Evolutionary conservation across 371 early-diverging fungal species (phyloP).

Genomic region (Actinomortierella wolfii): DNA sequence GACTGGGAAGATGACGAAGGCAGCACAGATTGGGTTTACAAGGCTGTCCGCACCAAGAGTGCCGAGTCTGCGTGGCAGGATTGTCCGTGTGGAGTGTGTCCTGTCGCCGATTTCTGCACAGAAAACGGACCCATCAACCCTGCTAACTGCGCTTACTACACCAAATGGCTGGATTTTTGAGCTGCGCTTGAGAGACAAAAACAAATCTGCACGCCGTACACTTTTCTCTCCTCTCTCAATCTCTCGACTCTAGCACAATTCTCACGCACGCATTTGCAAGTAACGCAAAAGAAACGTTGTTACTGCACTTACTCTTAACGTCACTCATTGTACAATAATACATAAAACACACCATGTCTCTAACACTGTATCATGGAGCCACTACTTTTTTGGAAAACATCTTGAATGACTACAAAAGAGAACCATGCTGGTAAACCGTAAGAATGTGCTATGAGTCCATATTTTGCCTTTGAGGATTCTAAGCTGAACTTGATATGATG

Average conservation of each 20-base stretch:
- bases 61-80: slow-evolving; percentile 68
- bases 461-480: no score
- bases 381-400: no score
- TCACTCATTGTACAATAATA: no score
- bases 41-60: slow-evolving; percentile 62
- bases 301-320: not conserved
- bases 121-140: slow-evolving; percentile 80
- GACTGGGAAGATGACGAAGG: slow-evolving; percentile 55
- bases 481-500: no score
- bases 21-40: slow-evolving; percentile 72
- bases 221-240: not conserved
- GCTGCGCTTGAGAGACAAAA: no score
- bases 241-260: slow-evolving; percentile 46
- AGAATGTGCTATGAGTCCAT: no score
- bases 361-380: no score
- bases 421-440: no score
- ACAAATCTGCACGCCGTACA: not conserved
- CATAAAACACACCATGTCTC: no score
- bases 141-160: slow-evolving; percentile 74
- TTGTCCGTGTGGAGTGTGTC: slow-evolving; percentile 87
- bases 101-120: slow-evolving; percentile 73
- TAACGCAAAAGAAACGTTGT: slow-evolving; percentile 5
- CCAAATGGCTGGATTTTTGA: slow-evolving; percentile 70
- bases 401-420: no score
- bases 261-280: slow-evolving; percentile 81